Base-by-base conservation (phyloP, 2,329 filamentous ascomycete species). In the Penicillium nordicum region DNA sequence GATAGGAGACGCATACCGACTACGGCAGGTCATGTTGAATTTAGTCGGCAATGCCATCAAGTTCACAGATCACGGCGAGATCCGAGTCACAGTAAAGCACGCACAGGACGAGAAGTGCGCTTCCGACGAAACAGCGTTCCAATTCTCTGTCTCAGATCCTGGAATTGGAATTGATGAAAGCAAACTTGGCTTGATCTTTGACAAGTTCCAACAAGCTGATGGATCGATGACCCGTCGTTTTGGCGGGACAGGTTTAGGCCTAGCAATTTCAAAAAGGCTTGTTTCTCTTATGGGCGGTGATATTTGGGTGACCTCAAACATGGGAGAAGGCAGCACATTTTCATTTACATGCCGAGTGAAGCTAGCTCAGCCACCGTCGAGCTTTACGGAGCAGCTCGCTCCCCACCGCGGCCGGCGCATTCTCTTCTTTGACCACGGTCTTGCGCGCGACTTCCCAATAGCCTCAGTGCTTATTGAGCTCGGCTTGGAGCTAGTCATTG, bases 121-220 rank as follows among this genome's bases (percentile, higher is more conserved):
- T 18, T 78, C 80, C 9, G 87, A 88, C 64, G 89, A 96, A 72
- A 95, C 94, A 64, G 88, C 90, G 34, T 92, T 96, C 72, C 90
- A 96, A 76, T 96, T 97, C 74, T 87, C 92, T 53, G 92, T 97
- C 21, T 88, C 89, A 23, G 92, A 97, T 72, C 97, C 92, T 42
- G 92, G 93, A 62, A 97, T 97, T 67, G 92, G 92, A 64, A 97
- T 97, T 66, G 90, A 92, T 64, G 83, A 88, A 60, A 91, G 96
- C 76, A 97, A 97, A 78, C 84, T 96, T 47, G 90, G 96, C 67
- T 81, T 97, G 60, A 97, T 97, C 69, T 97, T 97, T 75, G 92
- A 97, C 75, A 97, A 92, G 1, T 97, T 97, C 84, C 92, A 96
- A 74, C 92, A 97, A 77, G 92, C 92, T 25, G 92, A 97, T 71